phyloP scores from a whole-genome alignment of 164 flowering plant species.

The Tetrastigma voinierianum region DNA sequence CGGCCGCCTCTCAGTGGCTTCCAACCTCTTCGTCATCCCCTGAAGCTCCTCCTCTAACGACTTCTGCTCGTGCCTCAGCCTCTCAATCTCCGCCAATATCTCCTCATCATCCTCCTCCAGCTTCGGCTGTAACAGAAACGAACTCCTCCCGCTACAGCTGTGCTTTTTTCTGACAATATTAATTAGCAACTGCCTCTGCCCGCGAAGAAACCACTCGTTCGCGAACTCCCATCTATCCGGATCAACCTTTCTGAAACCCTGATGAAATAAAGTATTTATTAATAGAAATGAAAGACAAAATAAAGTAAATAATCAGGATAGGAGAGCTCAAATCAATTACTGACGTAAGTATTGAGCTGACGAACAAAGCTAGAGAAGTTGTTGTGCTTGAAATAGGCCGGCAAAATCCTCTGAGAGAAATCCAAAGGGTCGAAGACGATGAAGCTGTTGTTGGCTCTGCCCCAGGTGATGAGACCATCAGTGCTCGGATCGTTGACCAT shows the following conservation, averaged over 20 bases:
- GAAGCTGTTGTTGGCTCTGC: slow-evolving; percentile 75
- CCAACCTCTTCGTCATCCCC: slow-evolving; percentile 60
- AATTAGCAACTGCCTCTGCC: slow-evolving; percentile 63
- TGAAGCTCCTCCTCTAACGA: slow-evolving; percentile 51
- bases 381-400: slow-evolving; percentile 87
- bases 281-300: too few relatives aligned
- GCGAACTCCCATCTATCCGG: slow-evolving; percentile 93
- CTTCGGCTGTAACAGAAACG: background rate
- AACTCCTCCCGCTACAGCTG: background rate
- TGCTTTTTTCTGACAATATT: slow-evolving; percentile 62
- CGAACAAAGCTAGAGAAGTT: slow-evolving; percentile 95
- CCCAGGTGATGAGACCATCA: slow-evolving; percentile 62
- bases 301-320: background rate
- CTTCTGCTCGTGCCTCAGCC: slow-evolving; percentile 65
- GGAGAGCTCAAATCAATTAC: slow-evolving; percentile 11
- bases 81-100: slow-evolving; percentile 46
- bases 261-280: background rate
- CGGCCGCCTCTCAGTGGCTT: slow-evolving; percentile 75
- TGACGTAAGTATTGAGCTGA: slow-evolving; percentile 89
- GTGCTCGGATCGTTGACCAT: slow-evolving; percentile 83
- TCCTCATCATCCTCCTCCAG: slow-evolving; percentile 43
- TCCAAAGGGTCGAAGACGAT: slow-evolving; percentile 67
- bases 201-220: slow-evolving; percentile 74
- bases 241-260: slow-evolving; percentile 88
- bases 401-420: slow-evolving; percentile 64